phyloP scores from a whole-genome alignment of 805 yeast genomes.

The Scheffersomyces coipomensis region DNA sequence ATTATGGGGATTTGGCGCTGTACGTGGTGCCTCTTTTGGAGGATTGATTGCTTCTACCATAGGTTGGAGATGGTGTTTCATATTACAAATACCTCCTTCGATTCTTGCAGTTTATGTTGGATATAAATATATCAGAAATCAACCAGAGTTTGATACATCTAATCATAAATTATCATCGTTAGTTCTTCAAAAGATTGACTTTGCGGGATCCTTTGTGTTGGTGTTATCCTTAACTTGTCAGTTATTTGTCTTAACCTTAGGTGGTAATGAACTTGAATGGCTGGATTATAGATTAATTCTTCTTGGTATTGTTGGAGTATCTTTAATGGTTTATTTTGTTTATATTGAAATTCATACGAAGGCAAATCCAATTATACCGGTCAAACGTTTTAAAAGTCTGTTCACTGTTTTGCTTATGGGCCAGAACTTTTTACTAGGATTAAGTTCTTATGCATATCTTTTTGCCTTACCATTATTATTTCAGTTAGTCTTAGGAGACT shows the following conservation, averaged over 20 bases:
- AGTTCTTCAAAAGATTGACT: slow-evolving; percentile 25
- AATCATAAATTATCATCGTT: slow-evolving; percentile 2
- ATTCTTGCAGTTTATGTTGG: slow-evolving; percentile 36
- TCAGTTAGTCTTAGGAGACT: slow-evolving; percentile 39
- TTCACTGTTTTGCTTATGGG: slow-evolving; percentile 21
- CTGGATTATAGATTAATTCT: slow-evolving; percentile 9
- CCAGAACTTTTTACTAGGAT: slow-evolving; percentile 36
- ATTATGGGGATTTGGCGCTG: slow-evolving; percentile 45
- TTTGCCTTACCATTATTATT: slow-evolving; percentile 42
- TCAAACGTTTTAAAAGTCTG: slow-evolving; percentile 17
- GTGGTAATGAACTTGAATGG: slow-evolving; percentile 20
- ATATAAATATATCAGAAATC: slow-evolving; percentile 23
- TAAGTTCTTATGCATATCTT: slow-evolving; percentile 38
- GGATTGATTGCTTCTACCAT: slow-evolving; percentile 51
- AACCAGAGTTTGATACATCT: slow-evolving; percentile 16
- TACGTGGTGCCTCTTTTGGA: slow-evolving; percentile 65
- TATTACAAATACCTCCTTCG: slow-evolving; percentile 53
- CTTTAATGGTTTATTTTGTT: slow-evolving; percentile 12
- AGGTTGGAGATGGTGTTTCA: slow-evolving; percentile 70
- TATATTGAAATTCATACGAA: slow-evolving; percentile 19
- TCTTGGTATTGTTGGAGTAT: slow-evolving; percentile 11
- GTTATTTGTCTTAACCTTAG: slow-evolving; percentile 22
- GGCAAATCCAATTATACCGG: slow-evolving; percentile 33
- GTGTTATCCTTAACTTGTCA: slow-evolving; percentile 30
- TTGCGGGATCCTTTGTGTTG: slow-evolving; percentile 28